These are phyloP conservation scores for Eutrema salsugineum DNA, from an alignment of 441 rosid genomes.

Conservation along the genomic window DNA sequence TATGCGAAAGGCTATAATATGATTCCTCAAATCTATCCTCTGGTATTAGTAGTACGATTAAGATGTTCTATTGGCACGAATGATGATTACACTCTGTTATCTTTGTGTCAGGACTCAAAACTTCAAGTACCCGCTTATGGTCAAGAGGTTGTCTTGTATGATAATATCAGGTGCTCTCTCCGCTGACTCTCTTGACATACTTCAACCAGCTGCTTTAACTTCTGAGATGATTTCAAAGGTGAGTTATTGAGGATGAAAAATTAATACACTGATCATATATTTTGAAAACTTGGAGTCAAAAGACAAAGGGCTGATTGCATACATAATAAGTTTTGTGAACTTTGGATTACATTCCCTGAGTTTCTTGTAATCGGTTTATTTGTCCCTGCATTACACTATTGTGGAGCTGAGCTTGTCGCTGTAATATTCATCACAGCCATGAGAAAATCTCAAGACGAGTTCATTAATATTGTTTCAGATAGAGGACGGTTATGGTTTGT, in stretches of 20 bases:
- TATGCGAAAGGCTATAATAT: background rate
- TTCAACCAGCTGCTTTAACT: slow-evolving; percentile 63
- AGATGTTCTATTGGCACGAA: background rate
- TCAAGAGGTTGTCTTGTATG: slow-evolving; percentile 76
- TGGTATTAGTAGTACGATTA: background rate
- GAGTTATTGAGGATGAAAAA: slow-evolving; percentile 6
- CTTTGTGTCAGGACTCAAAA: slow-evolving; percentile 48
- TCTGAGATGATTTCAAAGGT: slow-evolving; percentile 51
- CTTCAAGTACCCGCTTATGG: slow-evolving; percentile 79
- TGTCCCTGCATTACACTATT: background rate
- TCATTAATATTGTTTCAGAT: slow-evolving; percentile 41
- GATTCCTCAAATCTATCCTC: background rate
- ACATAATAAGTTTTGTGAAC: background rate
- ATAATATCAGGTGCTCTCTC: slow-evolving; percentile 57
- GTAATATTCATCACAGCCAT: background rate
- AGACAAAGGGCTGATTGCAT: background rate
- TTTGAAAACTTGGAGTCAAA: background rate
- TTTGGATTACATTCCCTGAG: background rate
- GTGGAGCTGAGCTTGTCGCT: background rate
- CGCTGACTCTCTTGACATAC: slow-evolving; percentile 57
- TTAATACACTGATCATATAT: background rate
- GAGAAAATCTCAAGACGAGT: background rate
- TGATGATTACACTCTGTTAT: background rate
- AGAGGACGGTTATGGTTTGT: slow-evolving; percentile 65
- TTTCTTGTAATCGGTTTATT: background rate